Base-by-base conservation (phyloP, 2,329 filamentous ascomycete genomes). In the Neofusicoccum cordaticola region DNA sequence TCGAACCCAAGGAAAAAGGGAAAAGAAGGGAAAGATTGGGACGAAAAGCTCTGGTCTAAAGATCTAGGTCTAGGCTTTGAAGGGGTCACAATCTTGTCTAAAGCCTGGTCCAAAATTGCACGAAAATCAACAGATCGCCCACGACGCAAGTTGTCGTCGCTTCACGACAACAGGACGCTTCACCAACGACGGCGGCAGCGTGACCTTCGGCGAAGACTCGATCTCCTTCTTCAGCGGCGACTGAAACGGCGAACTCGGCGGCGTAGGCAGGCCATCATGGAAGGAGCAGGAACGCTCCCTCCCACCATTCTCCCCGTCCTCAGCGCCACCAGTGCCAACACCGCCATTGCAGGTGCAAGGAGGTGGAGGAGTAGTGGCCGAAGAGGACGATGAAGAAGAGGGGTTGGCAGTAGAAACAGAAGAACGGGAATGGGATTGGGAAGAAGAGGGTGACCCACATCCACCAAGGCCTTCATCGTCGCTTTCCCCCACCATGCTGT, bases 401-500 rank as follows among this genome's bases (percentile, higher is more conserved):
- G 17, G 27, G 34, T 37, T 44, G n/a, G 39, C 13, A 12, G 58
- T 3, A 51, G 58, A 51, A 44, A 34, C 19, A 42, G 58, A 27
- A n/a, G 35, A 62, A 62, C 19, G 58, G 34, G 52, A 41, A 22
- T 27, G 39, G 37, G 41, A 39, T 27, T 48, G 44, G 44, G 53
- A 65, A 52, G 63, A 62, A 51, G 56, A 73, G 75, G 75, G 71
- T 63, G 70, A 67, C 76, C 69, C 86, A 97, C 93, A 97, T 78
- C 94, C 93, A 69, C 93, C 93, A 74, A 97, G 84, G 69, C 92
- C 92, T 73, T 97, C 93, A 77, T 93, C 90, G 72, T 96, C 93
- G 69, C 91, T 93, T 39, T 88, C 84, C 13, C 62, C 63, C 51
- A 86, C 84, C 35, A 86, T 81, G 72, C 89, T 92, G 70, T 93